Base-by-base conservation (phyloP, 1,284 basidiomycete species). In the Apiotrichum gamsii region DNA sequence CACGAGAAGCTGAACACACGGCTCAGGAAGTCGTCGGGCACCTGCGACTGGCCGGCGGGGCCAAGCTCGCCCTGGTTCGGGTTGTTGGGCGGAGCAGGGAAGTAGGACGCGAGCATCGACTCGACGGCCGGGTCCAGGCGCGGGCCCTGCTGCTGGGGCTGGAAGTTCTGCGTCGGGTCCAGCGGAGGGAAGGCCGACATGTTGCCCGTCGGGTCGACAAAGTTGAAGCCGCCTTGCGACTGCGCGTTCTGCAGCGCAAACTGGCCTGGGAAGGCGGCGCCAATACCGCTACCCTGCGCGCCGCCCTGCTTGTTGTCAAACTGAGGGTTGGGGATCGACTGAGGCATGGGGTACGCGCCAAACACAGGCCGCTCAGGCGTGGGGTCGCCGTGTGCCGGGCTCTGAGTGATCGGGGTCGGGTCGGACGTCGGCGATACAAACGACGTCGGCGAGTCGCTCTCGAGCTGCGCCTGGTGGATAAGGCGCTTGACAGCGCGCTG, bases 401-500 rank as follows among this genome's bases (percentile, higher is more conserved):
- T 43, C 13, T 23, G 36, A 9, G 41, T 38, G 36, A 41, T 24
- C 5, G 30, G 29, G 3, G 39, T 28, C 8, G 39, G 25, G 19
- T 51, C 51, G 10, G 44, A 43, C 1, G 49, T 34, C 2, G 51
- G 56, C 5, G 52, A 53, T 9, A 47, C 49, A 24, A 58, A 49
- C 1, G 52, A 31, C 0, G 44, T 55, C 2, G 67, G 66, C 19
- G 60, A 62, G 32, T 65, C 67, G 3, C 60, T 57, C 46, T 69
- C 68, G 6, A 70, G 57, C 43, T 64, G 62, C 13, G 67, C 67
- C 60, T 73, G 67, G 4, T 52, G 63, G 32, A 72, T 70, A 16
- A 73, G 64, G 41, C 70, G 70, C 58, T 72, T 73, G 49, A 73
- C 71, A 0, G 67, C 71, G 15, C 67, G 59, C 51, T 73, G 69